Evolutionary conservation across 1,139 yeast species (phyloP), one percentile per base, ranked within the genome.

Genomic region (Nadsonia starkeyi-henricii): DNA sequence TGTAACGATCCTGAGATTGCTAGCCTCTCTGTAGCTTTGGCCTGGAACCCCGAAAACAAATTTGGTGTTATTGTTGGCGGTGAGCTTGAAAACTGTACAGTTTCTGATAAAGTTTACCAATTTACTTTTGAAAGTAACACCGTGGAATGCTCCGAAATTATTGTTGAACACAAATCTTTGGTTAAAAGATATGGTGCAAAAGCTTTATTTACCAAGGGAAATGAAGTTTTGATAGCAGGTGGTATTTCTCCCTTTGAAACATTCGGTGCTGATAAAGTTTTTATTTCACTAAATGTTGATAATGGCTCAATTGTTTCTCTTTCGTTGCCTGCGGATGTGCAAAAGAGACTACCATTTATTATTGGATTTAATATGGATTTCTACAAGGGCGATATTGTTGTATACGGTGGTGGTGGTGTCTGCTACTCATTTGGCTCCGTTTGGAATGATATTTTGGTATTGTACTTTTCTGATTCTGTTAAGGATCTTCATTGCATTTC

Each of bases 371-470:
- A 72, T 33, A 48, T 77, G 42, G 64, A 50, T 20, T 28, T 49
- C 2, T 44, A 55, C 15, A 51, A 55, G 1, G 57, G 56, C 5
- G 54, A 56, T 3, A 42, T 69, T 7, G 46, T 63, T 2, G 57
- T 78, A 3, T 56, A 78, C 41, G 85, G 84, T 3, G 95, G 95
- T 3, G 94, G 94, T 2, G 89, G 83, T 0, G 86, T 84, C 1
- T 85, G 95, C 60, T 85, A 82, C 58, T 83, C 91, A 0, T 85
- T 84, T 66, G 95, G 95, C 0, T 77, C 86, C 28, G 75, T 72
- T 45, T 81, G 81, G 73, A 81, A 78, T 52, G 62, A 64, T 28
- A 43, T 57, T 20, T 44, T 58, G 12, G 51, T 58, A 3, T 33
- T 59, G 8, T 41, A 48, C 9, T 21, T 33, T 15, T 7, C 18